Evolutionary conservation across 495 filamentous ascomycete genomes (phyloP).

Genomic region (Penicillium paxilli): DNA sequence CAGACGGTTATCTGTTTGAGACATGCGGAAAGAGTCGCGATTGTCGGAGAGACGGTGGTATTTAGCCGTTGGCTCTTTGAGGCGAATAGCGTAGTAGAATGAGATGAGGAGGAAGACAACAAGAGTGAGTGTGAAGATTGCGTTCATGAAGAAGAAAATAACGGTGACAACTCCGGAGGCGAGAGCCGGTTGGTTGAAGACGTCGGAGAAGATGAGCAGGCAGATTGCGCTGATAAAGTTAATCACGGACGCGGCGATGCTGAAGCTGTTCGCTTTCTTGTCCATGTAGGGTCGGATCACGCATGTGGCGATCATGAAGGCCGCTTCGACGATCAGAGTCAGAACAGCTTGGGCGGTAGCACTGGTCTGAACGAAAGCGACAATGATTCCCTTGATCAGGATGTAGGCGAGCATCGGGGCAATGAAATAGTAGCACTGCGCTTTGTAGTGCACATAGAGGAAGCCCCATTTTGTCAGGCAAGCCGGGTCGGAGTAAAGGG

Average conservation of each 20-base stretch:
- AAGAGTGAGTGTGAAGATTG: conserved; percentile 81
- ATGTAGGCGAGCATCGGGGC: conserved; percentile 76
- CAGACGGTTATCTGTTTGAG: conserved; percentile 64
- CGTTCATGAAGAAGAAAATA: conserved; percentile 89
- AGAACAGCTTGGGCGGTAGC: conserved; percentile 78
- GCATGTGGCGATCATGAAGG: conserved; percentile 70
- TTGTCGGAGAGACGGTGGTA: conserved; percentile 96
- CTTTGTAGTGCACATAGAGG: conserved; percentile 94
- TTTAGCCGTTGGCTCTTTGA: conserved; percentile 90
- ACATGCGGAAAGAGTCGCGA: conserved; percentile 95
- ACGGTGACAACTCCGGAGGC: conserved; percentile 92
- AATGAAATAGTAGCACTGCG: conserved; percentile 94
- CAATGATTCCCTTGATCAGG: conserved; percentile 83
- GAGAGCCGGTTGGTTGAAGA: conserved; percentile 78
- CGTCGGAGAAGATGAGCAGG: conserved; percentile 73
- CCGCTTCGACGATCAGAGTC: conserved; percentile 80
- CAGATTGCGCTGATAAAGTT: conserved; percentile 92
- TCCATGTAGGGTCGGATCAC: conserved; percentile 95
- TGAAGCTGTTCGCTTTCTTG: conserved; percentile 94
- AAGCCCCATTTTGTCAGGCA: conserved; percentile 98
- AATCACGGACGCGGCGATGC: conserved; percentile 81
- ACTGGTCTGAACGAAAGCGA: conserved; percentile 73
- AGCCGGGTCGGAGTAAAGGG: conserved; percentile 90
- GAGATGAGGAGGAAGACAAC: conserved; percentile 84
- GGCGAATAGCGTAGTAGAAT: conserved; percentile 75